Base-by-base conservation (phyloP, 2,329 filamentous ascomycete genomes). In the Metarhizium sp. region DNA sequence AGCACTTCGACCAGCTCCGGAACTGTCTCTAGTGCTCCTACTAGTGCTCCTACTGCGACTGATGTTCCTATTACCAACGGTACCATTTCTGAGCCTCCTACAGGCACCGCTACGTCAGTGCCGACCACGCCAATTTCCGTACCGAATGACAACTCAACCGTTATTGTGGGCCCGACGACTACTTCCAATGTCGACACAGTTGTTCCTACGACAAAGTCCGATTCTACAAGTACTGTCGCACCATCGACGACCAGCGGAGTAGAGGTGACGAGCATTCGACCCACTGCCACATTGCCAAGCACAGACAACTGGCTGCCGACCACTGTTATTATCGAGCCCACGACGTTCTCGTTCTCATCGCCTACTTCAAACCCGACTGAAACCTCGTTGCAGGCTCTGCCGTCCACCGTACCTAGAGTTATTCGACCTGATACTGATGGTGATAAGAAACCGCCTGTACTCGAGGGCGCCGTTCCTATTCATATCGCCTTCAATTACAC, bases 401-500 rank as follows among this genome's bases (percentile, higher is more conserved):
- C 88, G 0, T 80, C 82, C 0, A 75, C 77, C 40, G 77, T 95
- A 57, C 91, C 91, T 20, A 83, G 82, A 64, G 80, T 88, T 47
- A 92, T 96, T 60, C 81, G 85, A 32, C 90, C 90, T 8, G 80
- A 83, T 11, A 11, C 7, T 46, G 78, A 80, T 55, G 77, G 80
- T 45, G 77, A 80, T 55, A 77, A 80, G 51, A 75, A 77, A 20
- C 62, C 68, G 10, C 57, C 73, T 4, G 69, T 77, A 18, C 87
- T 89, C 0, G 71, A 77, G 3, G 87, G 88, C 61, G 84, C 81
- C 1, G 84, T 82, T 4, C 72, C 88, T 62, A 86, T 96, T 62
- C 90, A 96, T 67, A 79, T 97, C 59, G 94, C 88, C 38, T 96
- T 97, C 78, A 75, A 82, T 53, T 87, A 84, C 65, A 80, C 82